Evolutionary conservation across 2,329 filamentous ascomycete species (phyloP), one percentile per base, ranked within the genome.

Genomic region (Curvularia verruculosa): DNA sequence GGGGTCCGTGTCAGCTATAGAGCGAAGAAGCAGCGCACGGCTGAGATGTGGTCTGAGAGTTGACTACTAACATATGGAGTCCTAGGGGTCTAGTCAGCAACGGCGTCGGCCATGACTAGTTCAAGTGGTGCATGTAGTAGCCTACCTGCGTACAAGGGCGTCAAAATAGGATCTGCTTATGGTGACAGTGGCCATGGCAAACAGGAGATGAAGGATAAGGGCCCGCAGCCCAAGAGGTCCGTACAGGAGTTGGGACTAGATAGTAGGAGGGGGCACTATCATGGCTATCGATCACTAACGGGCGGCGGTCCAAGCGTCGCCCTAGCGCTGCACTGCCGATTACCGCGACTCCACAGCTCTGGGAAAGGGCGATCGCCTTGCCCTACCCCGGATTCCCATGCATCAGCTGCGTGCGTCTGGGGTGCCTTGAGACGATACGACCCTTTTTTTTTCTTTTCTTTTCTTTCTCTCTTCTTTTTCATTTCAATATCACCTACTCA

Each of bases 81-180:
- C 68, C 83, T 83, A 52, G 39, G 54, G 53, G 49, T 26, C 43
- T 55, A 21, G 60, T 75, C 52, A 75, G 69, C 65, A 69, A 52
- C 43, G 52, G 54, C 18, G 31, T 19, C 24, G 13, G 40, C 21
- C 3, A 43, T 13, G 21, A 12, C 21, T 43, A 5, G 41, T 49
- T n/a, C 41, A 44, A 29, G 23, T 50, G 15, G 39, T 21, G n/a
- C 41, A 49, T 21, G 12, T 48, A 50, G 29, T 45, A 21, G 73
- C 82, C 78, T 75, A 89, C 88, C 85, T 83, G 70, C 83, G 81
- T 51, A 87, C 69, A 45, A 89, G 78, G 55, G 85, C 84, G 66
- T 88, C 83, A 65, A 88, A 85, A 75, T 88, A 85, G 48, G 76
- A 73, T 68, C 82, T 85, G 60, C 85, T 84, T 62, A 88, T 81